Percentiles rank a stretch among this genome's conserved stretches.
Conservation (phyloP, 768 basidiomycete species). For the Leucocoprinus birnbaumii region DNA sequence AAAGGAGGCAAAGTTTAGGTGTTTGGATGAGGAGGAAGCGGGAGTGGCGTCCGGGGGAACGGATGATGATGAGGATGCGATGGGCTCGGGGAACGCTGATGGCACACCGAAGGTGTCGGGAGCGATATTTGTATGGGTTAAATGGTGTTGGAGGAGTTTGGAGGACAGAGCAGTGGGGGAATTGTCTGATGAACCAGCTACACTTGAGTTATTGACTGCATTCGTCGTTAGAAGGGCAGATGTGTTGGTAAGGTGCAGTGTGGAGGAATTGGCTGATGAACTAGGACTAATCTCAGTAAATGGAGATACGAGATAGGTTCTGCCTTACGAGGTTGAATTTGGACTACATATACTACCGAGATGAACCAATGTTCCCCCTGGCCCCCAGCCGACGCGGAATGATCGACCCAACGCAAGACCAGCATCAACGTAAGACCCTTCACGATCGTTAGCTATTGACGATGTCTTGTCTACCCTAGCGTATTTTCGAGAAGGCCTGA, state of each 20-base stretch:
- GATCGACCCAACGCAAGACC: constrained; percentile 84
- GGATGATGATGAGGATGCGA: constrained; percentile 25
- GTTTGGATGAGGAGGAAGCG: constrained; percentile 24
- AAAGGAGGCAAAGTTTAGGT: constrained; percentile 79
- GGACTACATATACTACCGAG: constrained; percentile 72
- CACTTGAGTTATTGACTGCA: constrained; percentile 4
- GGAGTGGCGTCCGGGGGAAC: constrained; percentile 12
- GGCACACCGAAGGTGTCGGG: constrained; percentile 70
- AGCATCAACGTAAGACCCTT: constrained; percentile 72
- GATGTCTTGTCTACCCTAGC: constrained; percentile 67
- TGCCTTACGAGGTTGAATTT: constrained; percentile 47
- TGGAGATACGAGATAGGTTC: not conserved
- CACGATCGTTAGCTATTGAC: constrained; percentile 62
- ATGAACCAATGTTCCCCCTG: constrained; percentile 72
- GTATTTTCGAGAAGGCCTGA: constrained; percentile 79
- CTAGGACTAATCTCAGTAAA: constrained; percentile 30
- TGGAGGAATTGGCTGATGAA: constrained; percentile 59
- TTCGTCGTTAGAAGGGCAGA: constrained; percentile 17
- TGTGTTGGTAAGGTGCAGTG: constrained; percentile 46
- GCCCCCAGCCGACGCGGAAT: constrained; percentile 91
- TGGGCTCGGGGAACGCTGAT: constrained; percentile 57
- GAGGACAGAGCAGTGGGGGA: constrained; percentile 36
- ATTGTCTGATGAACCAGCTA: constrained; percentile 20
- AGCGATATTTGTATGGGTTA: constrained; percentile 68
- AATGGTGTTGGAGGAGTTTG: constrained; percentile 74